phyloP scores from a whole-genome alignment of 257 asterid species.

The Striga asiatica region DNA sequence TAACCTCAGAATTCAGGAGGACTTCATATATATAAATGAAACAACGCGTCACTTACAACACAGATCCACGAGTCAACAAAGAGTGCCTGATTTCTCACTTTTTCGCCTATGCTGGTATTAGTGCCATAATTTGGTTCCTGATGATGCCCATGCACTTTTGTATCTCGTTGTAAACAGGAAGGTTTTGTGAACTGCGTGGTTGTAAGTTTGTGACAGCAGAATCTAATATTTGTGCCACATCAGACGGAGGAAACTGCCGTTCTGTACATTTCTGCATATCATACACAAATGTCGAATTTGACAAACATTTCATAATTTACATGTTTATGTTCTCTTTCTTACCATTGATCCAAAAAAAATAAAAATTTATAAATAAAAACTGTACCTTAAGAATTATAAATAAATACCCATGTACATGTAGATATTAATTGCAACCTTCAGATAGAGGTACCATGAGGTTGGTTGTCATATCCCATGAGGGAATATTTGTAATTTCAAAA shows the following conservation, averaged over 20 bases:
- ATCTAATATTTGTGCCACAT: constrained; percentile 67
- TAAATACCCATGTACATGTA: too few species aligned
- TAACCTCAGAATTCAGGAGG: too few species aligned
- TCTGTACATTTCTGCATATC: constrained; percentile 68
- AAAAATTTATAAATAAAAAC: too few species aligned
- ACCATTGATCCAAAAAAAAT: too few species aligned
- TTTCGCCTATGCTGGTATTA: constrained; percentile 42
- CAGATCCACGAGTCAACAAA: not conserved
- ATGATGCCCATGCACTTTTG: constrained; percentile 85
- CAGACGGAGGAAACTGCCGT: constrained; percentile 74
- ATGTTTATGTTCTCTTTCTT: too few species aligned
- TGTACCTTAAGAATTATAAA: too few species aligned
- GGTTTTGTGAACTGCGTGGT: constrained; percentile 58
- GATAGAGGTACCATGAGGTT: too few species aligned
- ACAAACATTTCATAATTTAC: not conserved
- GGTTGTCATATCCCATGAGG: too few species aligned
- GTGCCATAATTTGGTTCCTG: constrained; percentile 77
- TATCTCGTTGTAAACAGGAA: constrained; percentile 58
- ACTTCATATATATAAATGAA: constrained; percentile 1
- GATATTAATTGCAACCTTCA: too few species aligned
- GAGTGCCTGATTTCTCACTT: not conserved
- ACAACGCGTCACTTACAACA: constrained; percentile 18
- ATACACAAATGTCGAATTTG: not conserved
- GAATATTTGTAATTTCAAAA: too few species aligned
- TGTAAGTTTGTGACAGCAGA: constrained; percentile 62